These are phyloP conservation scores for Boechera stricta DNA, from an alignment of 345 rosid genomes.

Conservation along the genomic window DNA sequence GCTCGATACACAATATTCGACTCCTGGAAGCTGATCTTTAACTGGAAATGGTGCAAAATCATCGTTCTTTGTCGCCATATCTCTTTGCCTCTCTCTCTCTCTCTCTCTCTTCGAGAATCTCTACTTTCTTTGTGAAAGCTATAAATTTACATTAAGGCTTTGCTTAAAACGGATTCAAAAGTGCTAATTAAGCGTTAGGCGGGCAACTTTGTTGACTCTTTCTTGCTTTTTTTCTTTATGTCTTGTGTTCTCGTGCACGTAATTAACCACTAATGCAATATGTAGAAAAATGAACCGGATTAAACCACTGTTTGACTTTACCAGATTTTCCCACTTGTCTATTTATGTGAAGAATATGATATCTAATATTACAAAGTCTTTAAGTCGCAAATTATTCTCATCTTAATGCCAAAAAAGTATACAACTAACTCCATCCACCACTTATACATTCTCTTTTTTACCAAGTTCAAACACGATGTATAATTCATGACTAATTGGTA, in stretches of 20 bases:
- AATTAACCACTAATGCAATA: slow-evolving; percentile 27
- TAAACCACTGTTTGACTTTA: slow-evolving; percentile 26
- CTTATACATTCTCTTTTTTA: slow-evolving; percentile 13
- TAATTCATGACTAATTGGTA: slow-evolving; percentile 29
- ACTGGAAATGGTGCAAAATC: slow-evolving; percentile 80
- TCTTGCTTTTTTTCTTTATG: not conserved
- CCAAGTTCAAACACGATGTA: not conserved
- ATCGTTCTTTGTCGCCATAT: slow-evolving; percentile 58
- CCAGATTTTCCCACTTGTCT: slow-evolving; percentile 5
- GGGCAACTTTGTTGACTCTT: slow-evolving; percentile 47
- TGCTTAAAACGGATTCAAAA: slow-evolving; percentile 27
- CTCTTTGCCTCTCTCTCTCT: slow-evolving; percentile 11
- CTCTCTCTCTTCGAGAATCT: not conserved
- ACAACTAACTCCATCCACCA: slow-evolving; percentile 47
- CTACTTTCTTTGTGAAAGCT: slow-evolving; percentile 12
- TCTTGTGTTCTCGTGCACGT: slow-evolving; percentile 45
- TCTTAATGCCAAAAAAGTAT: slow-evolving; percentile 38
- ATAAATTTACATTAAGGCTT: slow-evolving; percentile 7
- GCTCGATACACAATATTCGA: slow-evolving; percentile 77
- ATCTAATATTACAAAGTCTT: slow-evolving; percentile 7
- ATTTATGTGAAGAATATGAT: slow-evolving; percentile 15
- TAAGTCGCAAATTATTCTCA: slow-evolving; percentile 27
- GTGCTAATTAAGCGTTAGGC: slow-evolving; percentile 40
- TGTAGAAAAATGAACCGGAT: slow-evolving; percentile 5
- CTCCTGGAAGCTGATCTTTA: slow-evolving; percentile 88